Evolutionary conservation across 345 rosid genomes (phyloP), one percentile per base, ranked within the genome.

Genomic region (Dipteronia sinensis): DNA sequence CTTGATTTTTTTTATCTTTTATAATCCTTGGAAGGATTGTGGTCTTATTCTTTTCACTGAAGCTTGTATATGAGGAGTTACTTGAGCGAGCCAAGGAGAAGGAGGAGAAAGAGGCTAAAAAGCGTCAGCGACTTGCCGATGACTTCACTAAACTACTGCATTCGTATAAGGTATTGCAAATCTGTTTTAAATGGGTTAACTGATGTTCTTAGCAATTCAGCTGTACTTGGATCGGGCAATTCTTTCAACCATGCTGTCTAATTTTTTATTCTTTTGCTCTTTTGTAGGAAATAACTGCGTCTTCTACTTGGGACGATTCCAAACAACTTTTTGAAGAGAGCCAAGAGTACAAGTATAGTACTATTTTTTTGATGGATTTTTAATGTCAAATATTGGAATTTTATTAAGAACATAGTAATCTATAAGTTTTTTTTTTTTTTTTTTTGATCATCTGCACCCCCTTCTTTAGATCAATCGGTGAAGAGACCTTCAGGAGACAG

Each of bases 101-200:
- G 84, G 98, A 96, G 80, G 98, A 89, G 83, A 96, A 92, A 86
- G 99, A 94, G 84, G 97, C 93, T 58, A 92, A 90, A 88, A 96
- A 89, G 85, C 89, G 89, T 69, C 98, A 91, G 79, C 94, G 93
- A 69, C 85, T 91, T 75, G 93, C 91, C 15, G 98, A 96, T 87
- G 98, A 96, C 76, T 91, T 94, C 83, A 86, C 90, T 4, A 85
- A 85, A 58, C 84, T 94, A n/a, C 80, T 96, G 78, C 88, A 81
- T 74, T 75, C 94, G 8, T 80, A 79, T 63, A 96, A 96, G 97
- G 99, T 96, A 80, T 71, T 62, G 61, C 25, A 72, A 72, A n/a
- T 72, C 77, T 15, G 15, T 65, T 76, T 67, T 19, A 10, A 44
- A 23, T 15, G n/a, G 51, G 55, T 46, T 63, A 40, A 19, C 53